phyloP scores from a whole-genome alignment of 2,329 filamentous ascomycete species.

The Sporothrix variecibatus region DNA sequence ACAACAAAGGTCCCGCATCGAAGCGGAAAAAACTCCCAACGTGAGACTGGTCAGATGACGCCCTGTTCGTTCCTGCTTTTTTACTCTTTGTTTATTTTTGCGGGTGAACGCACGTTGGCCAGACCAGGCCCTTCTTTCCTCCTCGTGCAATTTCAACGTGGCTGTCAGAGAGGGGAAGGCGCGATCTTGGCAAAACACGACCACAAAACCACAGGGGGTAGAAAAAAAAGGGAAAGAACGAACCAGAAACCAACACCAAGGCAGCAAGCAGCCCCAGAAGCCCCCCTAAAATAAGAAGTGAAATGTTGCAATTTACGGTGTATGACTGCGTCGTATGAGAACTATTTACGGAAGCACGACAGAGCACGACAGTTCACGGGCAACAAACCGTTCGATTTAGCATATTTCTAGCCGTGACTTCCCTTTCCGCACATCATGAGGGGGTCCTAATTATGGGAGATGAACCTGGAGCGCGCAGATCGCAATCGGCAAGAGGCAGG shows the following conservation, averaged over 20 bases:
- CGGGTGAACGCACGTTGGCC: not conserved
- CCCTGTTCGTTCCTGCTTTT: not conserved
- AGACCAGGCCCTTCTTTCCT: slow-evolving; percentile 7
- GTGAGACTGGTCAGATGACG: not conserved
- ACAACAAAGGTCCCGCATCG: not conserved
- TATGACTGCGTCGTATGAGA: not conserved
- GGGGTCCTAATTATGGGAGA: not conserved
- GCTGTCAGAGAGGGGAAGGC: slow-evolving; percentile 14
- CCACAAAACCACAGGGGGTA: not conserved
- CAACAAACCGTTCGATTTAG: not conserved
- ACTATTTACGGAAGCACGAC: not conserved
- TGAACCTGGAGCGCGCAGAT: not conserved
- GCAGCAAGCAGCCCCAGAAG: not conserved
- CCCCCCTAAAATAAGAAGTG: not conserved
- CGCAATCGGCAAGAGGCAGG: slow-evolving; percentile 14
- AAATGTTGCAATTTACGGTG: not conserved
- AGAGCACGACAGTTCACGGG: not conserved
- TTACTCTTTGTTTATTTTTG: slow-evolving; percentile 12
- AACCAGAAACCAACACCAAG: not conserved
- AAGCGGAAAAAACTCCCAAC: not conserved
- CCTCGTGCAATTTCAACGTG: slow-evolving; percentile 16
- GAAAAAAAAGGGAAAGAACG: not conserved
- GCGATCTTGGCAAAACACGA: slow-evolving; percentile 21
- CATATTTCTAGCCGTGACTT: not conserved
- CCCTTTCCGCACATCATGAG: not conserved